These are phyloP conservation scores for Paramecium sonneborni DNA, from an alignment of 73 alveolate species.

Conservation along the genomic window DNA sequence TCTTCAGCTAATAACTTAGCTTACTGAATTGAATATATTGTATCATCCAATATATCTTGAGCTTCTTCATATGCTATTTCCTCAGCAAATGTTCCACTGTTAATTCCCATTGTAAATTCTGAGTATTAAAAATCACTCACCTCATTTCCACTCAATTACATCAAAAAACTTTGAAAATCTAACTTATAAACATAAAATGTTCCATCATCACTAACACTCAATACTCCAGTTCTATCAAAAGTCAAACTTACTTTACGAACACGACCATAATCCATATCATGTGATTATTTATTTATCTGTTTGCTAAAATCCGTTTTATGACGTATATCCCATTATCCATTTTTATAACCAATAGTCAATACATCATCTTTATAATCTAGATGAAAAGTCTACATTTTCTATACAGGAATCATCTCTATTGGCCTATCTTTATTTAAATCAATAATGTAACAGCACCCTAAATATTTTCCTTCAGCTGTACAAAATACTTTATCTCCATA, in stretches of 20 bases:
- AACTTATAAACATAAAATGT: conserved; percentile 76
- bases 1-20: conserved; percentile 89
- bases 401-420: conserved; percentile 73
- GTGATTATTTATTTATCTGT: conserved; percentile 72
- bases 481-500: conserved; percentile 71
- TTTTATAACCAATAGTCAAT: conserved; percentile 68
- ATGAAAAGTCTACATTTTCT: conserved; percentile 66
- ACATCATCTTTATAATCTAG: conserved; percentile 70
- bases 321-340: conserved; percentile 80
- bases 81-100: conserved; percentile 66
- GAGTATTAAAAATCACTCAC: conserved; percentile 68
- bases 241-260: conserved; percentile 73
- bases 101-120: conserved; percentile 64
- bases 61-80: conserved; percentile 66
- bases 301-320: conserved; percentile 66
- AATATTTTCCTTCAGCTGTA: conserved; percentile 78
- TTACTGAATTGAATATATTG: conserved; percentile 68
- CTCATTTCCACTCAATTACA: conserved; percentile 72
- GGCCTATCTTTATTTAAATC: conserved; percentile 81
- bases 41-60: conserved; percentile 39
- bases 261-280: conserved; percentile 81
- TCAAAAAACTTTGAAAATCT: conserved; percentile 64
- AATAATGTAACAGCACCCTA: conserved; percentile 78
- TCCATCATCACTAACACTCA: conserved; percentile 88
- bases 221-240: conserved; percentile 70